Conservation (phyloP, 164 flowering plant species). For the Paratinospora sagittata region DNA sequence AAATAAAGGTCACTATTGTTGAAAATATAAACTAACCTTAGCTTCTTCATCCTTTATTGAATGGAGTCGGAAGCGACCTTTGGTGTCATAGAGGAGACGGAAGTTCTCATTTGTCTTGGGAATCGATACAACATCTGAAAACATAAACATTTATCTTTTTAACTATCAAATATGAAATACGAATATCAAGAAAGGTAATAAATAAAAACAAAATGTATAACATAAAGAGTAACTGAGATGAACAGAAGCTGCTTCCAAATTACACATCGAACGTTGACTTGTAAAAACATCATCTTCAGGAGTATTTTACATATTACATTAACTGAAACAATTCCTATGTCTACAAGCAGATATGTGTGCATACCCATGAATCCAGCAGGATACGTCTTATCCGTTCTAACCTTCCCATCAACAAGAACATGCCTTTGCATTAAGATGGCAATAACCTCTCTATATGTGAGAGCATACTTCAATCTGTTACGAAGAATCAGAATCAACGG, state of each 20-base stretch:
- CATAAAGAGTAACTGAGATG: not conserved
- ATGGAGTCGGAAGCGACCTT: constrained; percentile 79
- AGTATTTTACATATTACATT: too few species aligned
- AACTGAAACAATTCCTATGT: too few species aligned
- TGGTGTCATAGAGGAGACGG: constrained; percentile 84
- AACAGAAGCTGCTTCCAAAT: not conserved
- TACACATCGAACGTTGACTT: too few species aligned
- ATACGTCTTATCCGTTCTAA: constrained; percentile 59
- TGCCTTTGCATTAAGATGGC: constrained; percentile 58
- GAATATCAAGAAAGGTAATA: not conserved
- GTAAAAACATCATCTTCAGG: too few species aligned
- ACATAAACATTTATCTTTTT: too few species aligned
- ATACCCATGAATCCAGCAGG: constrained; percentile 67
- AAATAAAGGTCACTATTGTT: not conserved
- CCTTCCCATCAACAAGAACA: constrained; percentile 52
- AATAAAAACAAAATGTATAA: not conserved
- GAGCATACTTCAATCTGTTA: constrained; percentile 54
- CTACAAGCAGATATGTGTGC: not conserved
- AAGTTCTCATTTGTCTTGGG: constrained; percentile 78
- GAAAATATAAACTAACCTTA: constrained; percentile 36
- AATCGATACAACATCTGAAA: constrained; percentile 71
- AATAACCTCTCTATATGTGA: constrained; percentile 52
- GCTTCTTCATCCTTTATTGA: constrained; percentile 75
- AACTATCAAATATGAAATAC: not conserved
- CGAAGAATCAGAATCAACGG: constrained; percentile 49